Evolutionary conservation across 2,329 filamentous ascomycete species (phyloP), one percentile per base, ranked within the genome.

Genomic region (Calonectria hongkongensis): DNA sequence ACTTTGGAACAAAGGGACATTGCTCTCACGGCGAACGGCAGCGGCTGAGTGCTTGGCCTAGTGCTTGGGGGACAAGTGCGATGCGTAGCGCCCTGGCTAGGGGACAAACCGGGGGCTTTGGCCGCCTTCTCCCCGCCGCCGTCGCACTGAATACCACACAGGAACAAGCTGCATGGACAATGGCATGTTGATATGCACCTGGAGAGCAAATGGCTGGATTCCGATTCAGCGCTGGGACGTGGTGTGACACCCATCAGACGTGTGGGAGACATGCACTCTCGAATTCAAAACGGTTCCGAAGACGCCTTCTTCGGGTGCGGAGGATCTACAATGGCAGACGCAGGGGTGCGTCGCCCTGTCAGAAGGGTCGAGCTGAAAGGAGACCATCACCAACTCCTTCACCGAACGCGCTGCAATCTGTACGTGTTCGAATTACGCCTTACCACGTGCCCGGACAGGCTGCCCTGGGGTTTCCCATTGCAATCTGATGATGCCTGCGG

Each of bases 101-200:
- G 30, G 30, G 15, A 25, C 54, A 16, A 41, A 39, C 33, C 21
- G 36, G 30, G 21, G 25, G 43, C 43, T 2, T 21, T 39, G 43
- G 28, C 43, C 45, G 15, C 25, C n/a, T 27, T 12, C 7, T n/a
- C 41, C 41, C 10, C 9, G 30, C 2, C 4, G 43, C 2, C 8
- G 30, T 66, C 63, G 63, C 63, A 66, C 48, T 41, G 63, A 15
- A 50, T 50, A 66, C 63, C 63, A n/a, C 30, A 50, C 45, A 25
- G 63, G 47, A 50, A 66, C 45, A 50, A 39, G 13, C 16, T 45
- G 30, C 54, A 60, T 39, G 54, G 10, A 36, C 10, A 36, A 2
- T 47, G 12, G 27, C 15, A 62, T 30, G 30, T 60, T 21, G n/a
- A 28, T 21, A 45, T 47, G 58, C 18, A 21, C 28, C 13, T 54